phyloP scores from a whole-genome alignment of 768 basidiomycete species.

The Lentinula sp. region DNA sequence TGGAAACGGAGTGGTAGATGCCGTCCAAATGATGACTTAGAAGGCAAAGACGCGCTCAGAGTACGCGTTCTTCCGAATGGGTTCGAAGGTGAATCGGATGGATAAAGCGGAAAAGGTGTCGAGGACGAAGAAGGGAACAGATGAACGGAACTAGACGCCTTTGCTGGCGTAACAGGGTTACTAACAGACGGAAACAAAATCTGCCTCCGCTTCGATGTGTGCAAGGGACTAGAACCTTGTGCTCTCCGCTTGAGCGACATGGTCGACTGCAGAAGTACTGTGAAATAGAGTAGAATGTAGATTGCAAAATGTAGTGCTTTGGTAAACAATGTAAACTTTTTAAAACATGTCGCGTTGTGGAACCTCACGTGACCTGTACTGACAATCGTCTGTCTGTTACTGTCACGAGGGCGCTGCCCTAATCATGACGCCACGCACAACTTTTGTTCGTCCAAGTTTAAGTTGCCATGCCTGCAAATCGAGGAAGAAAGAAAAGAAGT shows the following conservation, averaged over 20 bases:
- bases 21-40: conserved; percentile 44
- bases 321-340: background rate
- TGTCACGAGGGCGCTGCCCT: no score
- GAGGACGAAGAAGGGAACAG: background rate
- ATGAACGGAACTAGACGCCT: background rate
- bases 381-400: no score
- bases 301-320: no score
- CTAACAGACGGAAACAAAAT: conserved; percentile 1
- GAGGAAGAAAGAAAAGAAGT: background rate
- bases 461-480: background rate
- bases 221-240: background rate
- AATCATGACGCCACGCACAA: background rate
- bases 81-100: conserved; percentile 67
- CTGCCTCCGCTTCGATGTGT: background rate
- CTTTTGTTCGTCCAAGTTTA: no score
- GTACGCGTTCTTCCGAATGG: conserved; percentile 57
- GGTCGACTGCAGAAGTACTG: no score
- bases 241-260: background rate
- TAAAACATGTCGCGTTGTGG: background rate
- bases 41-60: conserved; percentile 17
- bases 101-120: conserved; percentile 35
- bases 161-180: background rate
- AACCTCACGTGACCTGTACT: no score
- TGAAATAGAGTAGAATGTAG: no score
- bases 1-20: conserved; percentile 65